Conservation (phyloP, 2,329 filamentous ascomycete genomes). For the Venturia pyrina region DNA sequence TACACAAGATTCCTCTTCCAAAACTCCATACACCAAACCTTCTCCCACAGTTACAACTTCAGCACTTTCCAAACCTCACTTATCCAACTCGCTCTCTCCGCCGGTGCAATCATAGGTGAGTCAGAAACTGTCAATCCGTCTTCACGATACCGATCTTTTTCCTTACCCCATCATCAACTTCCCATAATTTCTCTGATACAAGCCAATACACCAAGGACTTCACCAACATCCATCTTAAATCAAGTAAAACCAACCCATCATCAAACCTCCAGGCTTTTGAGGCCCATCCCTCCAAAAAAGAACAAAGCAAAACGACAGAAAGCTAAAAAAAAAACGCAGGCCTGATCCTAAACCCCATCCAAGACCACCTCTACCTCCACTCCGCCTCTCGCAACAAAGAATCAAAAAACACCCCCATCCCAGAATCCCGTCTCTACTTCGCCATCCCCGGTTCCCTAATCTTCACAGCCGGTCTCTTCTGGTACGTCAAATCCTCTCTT, state of each 20-base stretch:
- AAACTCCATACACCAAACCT: slow-evolving; percentile 36
- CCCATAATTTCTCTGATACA: no score
- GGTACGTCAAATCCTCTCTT: slow-evolving; percentile 22
- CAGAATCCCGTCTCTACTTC: slow-evolving; percentile 36
- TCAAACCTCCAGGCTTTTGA: no score
- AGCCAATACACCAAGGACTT: no score
- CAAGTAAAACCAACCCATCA: no score
- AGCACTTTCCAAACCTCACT: slow-evolving; percentile 32
- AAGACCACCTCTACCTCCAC: slow-evolving; percentile 21
- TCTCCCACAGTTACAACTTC: slow-evolving; percentile 30
- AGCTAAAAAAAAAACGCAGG: no score
- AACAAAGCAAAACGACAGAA: no score
- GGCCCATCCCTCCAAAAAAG: no score
- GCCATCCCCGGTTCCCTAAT: slow-evolving; percentile 35
- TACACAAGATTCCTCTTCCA: slow-evolving; percentile 34
- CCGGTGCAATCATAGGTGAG: slow-evolving; percentile 35
- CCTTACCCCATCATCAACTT: no score
- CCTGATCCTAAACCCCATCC: slow-evolving; percentile 24
- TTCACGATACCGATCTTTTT: no score
- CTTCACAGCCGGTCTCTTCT: slow-evolving; percentile 39
- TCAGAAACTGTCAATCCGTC: no score
- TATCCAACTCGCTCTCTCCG: slow-evolving; percentile 35
- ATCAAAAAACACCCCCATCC: not conserved
- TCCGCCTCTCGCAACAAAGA: slow-evolving; percentile 23
- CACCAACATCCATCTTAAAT: no score